Conservation (phyloP, 2,329 filamentous ascomycete genomes). For the Stylonectria norvegica region DNA sequence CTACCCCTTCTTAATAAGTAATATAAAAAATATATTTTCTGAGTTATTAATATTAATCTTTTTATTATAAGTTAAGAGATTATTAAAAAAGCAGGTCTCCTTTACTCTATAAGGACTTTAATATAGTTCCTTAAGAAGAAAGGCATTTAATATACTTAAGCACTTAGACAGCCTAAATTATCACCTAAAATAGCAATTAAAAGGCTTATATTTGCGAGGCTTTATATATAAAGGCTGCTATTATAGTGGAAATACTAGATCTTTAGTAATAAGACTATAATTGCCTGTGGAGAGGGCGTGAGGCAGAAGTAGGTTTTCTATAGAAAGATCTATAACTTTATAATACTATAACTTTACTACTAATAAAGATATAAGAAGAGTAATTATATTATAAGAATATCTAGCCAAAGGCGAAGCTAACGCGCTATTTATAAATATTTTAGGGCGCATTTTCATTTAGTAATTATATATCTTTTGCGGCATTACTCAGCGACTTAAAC, state of each 20-base stretch:
- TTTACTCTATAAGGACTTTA: conserved; percentile 4
- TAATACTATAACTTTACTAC: conserved; percentile 1
- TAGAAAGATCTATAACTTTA: background rate
- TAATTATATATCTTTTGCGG: background rate
- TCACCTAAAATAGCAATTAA: conserved; percentile 1
- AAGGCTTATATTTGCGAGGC: conserved; percentile 3
- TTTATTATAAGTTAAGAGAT: conserved; percentile 3
- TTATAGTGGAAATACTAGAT: conserved; percentile 3
- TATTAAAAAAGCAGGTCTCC: conserved; percentile 2
- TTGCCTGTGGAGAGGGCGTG: conserved; percentile 1
- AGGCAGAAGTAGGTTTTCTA: conserved; percentile 3
- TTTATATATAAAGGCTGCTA: background rate
- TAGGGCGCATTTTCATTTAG: conserved; percentile 2
- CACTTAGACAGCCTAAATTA: conserved; percentile 3
- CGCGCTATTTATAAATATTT: conserved; percentile 7
- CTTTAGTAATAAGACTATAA: conserved; percentile 5
- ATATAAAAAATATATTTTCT: conserved; percentile 9
- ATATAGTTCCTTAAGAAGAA: conserved; percentile 7
- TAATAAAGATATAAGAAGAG: conserved; percentile 1
- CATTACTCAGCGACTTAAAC: conserved; percentile 5
- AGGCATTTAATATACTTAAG: conserved; percentile 5
- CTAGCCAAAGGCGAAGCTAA: conserved; percentile 5
- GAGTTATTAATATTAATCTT: conserved; percentile 5
- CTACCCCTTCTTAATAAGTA: conserved; percentile 1
- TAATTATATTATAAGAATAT: conserved; percentile 1